phyloP scores from a whole-genome alignment of 176 grass and related monocot genomes.

The Olyra latifolia region DNA sequence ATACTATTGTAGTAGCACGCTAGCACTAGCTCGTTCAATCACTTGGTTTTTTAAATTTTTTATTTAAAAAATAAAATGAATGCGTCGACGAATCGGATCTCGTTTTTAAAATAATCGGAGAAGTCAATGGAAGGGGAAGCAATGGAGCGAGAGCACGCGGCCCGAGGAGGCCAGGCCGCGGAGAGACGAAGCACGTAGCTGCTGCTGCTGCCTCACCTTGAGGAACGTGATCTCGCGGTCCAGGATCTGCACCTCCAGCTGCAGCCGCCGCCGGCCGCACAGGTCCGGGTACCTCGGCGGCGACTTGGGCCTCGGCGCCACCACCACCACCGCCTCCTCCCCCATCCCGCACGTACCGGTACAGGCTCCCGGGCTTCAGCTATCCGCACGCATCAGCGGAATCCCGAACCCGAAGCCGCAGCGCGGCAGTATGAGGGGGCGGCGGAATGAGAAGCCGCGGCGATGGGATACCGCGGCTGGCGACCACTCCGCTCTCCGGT shows the following conservation, averaged over 20 bases:
- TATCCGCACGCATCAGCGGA: background rate
- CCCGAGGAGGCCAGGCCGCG: background rate
- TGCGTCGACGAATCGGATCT: slow-evolving; percentile 37
- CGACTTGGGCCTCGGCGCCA: slow-evolving; percentile 70
- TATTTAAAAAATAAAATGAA: background rate
- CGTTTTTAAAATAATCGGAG: background rate
- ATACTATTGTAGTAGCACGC: background rate
- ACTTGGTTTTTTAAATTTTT: background rate
- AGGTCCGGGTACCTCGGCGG: slow-evolving; percentile 90
- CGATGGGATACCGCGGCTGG: background rate
- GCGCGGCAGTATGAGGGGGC: background rate
- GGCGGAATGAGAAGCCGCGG: background rate
- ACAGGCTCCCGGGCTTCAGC: background rate
- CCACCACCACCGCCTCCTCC: slow-evolving; percentile 35
- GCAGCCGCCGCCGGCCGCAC: slow-evolving; percentile 81
- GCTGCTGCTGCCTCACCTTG: slow-evolving; percentile 43
- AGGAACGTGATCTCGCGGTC: slow-evolving; percentile 87
- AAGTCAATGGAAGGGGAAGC: slow-evolving; percentile 25
- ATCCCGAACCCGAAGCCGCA: background rate
- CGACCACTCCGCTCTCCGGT: background rate
- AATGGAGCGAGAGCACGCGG: background rate
- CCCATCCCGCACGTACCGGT: slow-evolving; percentile 10
- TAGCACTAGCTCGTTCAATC: background rate
- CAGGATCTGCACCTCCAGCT: slow-evolving; percentile 93
- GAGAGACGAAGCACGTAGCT: background rate